A percentile compares a stretch with the other conserved stretches of the same genome.
phyloP scores from a whole-genome alignment of 495 filamentous ascomycete species.

The Penicillium crystallinum region DNA sequence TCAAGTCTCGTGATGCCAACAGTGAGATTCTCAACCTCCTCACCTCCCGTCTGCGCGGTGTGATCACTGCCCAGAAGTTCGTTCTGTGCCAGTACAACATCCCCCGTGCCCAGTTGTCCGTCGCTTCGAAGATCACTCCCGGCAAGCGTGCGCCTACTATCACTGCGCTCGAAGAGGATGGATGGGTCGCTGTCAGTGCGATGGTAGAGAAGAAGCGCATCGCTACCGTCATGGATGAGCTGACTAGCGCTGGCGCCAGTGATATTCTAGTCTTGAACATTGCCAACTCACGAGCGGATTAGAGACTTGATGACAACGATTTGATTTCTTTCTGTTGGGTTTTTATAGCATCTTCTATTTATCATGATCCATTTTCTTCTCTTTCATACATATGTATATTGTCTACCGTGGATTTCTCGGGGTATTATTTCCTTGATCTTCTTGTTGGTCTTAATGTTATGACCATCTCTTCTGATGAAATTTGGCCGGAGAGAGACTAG shows the following conservation, averaged over 20 bases:
- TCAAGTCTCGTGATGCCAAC: conserved; percentile 84
- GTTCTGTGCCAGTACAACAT: conserved; percentile 97
- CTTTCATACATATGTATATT: conserved; percentile 14
- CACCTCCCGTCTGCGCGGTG: conserved; percentile 75
- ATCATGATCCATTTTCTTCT: conserved; percentile 9
- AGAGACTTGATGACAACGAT: conserved; percentile 10
- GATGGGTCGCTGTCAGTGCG: conserved; percentile 86
- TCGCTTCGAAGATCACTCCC: conserved; percentile 76
- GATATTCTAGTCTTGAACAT: conserved; percentile 89
- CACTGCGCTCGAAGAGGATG: conserved; percentile 76
- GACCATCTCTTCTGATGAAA: background rate
- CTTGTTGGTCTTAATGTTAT: conserved; percentile 1
- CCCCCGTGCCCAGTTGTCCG: conserved; percentile 56
- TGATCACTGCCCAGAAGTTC: conserved; percentile 93
- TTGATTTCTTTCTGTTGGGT: conserved; percentile 6
- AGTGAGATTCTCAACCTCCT: conserved; percentile 79
- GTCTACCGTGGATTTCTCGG: conserved; percentile 3
- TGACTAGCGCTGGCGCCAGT: conserved; percentile 71
- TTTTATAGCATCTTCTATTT: conserved; percentile 4
- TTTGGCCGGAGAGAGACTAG: conserved; percentile 1
- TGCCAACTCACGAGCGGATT: conserved; percentile 69
- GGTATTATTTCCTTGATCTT: conserved; percentile 1
- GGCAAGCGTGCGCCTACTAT: conserved; percentile 93
- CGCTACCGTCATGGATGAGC: conserved; percentile 85
- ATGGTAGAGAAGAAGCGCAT: conserved; percentile 94